Evolutionary conservation across 169 alveolate species (phyloP).

Genomic region (Cryptosporidium meleagridis): DNA sequence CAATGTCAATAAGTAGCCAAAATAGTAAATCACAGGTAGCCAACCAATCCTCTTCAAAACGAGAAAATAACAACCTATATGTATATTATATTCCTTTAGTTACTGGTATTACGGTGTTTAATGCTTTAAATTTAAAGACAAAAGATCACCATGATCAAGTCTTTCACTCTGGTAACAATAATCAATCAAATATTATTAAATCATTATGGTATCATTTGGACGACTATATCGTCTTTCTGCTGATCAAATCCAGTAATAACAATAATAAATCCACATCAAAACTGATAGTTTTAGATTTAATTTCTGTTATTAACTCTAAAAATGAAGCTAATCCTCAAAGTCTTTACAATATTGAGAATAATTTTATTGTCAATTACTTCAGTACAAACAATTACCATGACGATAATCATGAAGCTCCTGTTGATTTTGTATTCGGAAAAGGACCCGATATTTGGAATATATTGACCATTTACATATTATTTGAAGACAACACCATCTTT

Average conservation of each 20-base stretch:
- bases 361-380: not conserved
- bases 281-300: conserved; percentile 17
- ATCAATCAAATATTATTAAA: not conserved
- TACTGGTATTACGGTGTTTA: not conserved
- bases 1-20: not conserved
- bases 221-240: not conserved
- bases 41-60: not conserved
- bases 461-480: conserved; percentile 4
- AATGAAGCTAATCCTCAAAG: not conserved
- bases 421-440: conserved; percentile 53
- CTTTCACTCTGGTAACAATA: not conserved
- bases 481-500: conserved; percentile 1
- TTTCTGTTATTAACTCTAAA: not conserved
- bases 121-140: not conserved
- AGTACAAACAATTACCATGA: not conserved
- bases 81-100: conserved; percentile 23
- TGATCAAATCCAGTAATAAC: not conserved
- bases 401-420: not conserved
- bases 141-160: not conserved
- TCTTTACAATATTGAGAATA: not conserved
- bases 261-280: not conserved
- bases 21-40: not conserved
- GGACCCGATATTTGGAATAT: conserved; percentile 74
- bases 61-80: not conserved
- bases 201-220: conserved; percentile 48